Conservation (phyloP, 2,329 filamentous ascomycete species). For the Aspergillus pseudotamarii region DNA sequence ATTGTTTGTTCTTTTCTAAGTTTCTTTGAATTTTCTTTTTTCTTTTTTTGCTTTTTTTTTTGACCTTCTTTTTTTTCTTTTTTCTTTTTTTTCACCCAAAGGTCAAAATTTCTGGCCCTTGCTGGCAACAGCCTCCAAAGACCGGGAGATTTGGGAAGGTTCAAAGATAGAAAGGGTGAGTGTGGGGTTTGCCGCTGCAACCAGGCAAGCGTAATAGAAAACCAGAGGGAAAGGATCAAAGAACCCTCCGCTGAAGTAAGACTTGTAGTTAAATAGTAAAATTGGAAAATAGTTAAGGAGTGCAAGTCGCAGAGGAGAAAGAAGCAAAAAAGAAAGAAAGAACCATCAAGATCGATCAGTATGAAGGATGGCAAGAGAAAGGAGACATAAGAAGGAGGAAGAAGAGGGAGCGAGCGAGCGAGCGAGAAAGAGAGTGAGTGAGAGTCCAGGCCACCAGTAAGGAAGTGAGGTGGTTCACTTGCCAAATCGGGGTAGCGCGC, state of each 20-base stretch:
- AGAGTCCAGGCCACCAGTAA: slow-evolving; percentile 12
- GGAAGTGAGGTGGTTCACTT: slow-evolving; percentile 6
- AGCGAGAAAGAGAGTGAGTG: not conserved
- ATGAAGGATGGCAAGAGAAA: slow-evolving; percentile 4
- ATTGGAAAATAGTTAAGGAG: not conserved
- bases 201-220: slow-evolving; percentile 31
- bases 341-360: not conserved
- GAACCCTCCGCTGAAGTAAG: not conserved
- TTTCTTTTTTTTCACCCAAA: not conserved
- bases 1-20: not conserved
- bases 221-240: slow-evolving; percentile 10
- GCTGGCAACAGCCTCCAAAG: slow-evolving; percentile 10
- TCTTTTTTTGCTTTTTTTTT: not conserved
- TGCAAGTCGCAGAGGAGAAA: not conserved
- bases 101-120: slow-evolving; percentile 13
- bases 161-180: slow-evolving; percentile 15
- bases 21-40: not conserved
- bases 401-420: slow-evolving; percentile 3
- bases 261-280: not conserved
- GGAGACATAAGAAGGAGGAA: slow-evolving; percentile 2
- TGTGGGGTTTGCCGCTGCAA: slow-evolving; percentile 34
- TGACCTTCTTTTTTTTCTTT: not conserved
- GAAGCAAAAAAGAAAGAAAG: not conserved
- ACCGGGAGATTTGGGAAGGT: slow-evolving; percentile 11
- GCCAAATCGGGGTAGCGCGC: slow-evolving; percentile 9